phyloP scores from a whole-genome alignment of 106 monocot genomes.

The Posidonia australis region DNA sequence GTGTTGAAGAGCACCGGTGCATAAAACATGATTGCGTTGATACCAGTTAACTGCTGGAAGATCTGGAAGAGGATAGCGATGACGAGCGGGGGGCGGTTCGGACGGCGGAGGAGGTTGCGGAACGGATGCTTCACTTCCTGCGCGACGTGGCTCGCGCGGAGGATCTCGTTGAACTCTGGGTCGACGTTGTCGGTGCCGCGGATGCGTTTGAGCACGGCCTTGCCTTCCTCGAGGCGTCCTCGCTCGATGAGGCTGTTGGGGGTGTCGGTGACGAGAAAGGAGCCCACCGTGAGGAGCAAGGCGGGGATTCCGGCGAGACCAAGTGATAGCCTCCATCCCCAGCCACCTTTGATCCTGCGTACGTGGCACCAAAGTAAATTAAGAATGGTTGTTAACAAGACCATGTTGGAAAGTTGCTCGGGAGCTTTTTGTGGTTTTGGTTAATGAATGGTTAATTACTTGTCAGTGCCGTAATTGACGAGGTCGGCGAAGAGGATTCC shows the following conservation, averaged over 20 bases:
- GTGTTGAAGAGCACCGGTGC: slow-evolving; percentile 72
- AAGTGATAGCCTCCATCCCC: slow-evolving; percentile 49
- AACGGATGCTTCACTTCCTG: slow-evolving; percentile 82
- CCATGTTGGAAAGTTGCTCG: too few relatives aligned
- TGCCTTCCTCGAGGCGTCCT: slow-evolving; percentile 50
- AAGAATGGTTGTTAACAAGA: too few relatives aligned
- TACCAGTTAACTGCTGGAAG: slow-evolving; percentile 68
- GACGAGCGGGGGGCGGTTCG: slow-evolving; percentile 63
- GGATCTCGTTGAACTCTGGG: slow-evolving; percentile 59
- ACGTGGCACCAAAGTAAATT: too few relatives aligned
- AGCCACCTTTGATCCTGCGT: slow-evolving; percentile 32
- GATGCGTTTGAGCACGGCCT: slow-evolving; percentile 39
- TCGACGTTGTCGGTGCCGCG: slow-evolving; percentile 62
- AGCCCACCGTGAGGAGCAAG: slow-evolving; percentile 24
- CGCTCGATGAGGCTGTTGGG: slow-evolving; percentile 83
- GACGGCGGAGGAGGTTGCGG: slow-evolving; percentile 64
- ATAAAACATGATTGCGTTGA: slow-evolving; percentile 73
- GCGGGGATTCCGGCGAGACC: slow-evolving; percentile 37
- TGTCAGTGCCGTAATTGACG: slow-evolving; percentile 50
- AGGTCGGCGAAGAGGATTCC: slow-evolving; percentile 69
- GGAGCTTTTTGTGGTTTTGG: too few relatives aligned
- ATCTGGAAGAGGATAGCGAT: slow-evolving; percentile 69
- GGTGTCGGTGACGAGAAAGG: slow-evolving; percentile 36
- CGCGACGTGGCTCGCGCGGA: slow-evolving; percentile 48
- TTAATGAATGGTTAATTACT: too few relatives aligned